Evolutionary conservation across 768 basidiomycete genomes (phyloP), one percentile per base, ranked within the genome.

Genomic region (Xerocomus brunneocitrinus): DNA sequence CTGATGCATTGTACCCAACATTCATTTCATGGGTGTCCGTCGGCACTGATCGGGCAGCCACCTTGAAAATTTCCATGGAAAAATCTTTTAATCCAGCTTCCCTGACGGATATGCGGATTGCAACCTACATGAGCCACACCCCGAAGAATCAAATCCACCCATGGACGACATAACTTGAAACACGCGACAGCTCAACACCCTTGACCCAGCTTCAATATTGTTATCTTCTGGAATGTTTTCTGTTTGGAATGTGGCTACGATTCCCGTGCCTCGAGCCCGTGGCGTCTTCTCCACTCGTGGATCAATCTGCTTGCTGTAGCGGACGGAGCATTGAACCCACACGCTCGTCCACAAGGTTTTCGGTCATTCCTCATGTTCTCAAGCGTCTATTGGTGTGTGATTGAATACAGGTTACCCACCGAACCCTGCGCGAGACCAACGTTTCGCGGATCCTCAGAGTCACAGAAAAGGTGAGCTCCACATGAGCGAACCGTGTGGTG

Each of bases 1-100:
- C 43, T 9, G 36, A 50, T 24, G 42, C 43, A 53, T 52, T 39
- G 27, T 10, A 22, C 41, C 13, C 19, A 19, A 1, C 13, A 6
- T 8, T 3, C n/a, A n/a, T n/a, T n/a, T n/a, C 80, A 12, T 86
- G 82, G 81, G 75, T 80, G 4, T 77, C 79, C 24, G 79, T 78
- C 39, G 83, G 84, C 31, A 75, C 85, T n/a, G n/a, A 52, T 85
- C 85, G 34, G 85, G 82, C 2, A 83, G 82, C 4, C 86, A 87
- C 61, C 79, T 86, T 79, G 87, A 56, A 80, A 79, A 25, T 89
- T 90, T 67, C 85, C 88, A 0, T 85, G 83, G 83, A 76, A 74
- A 59, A 90, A 7, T 22, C 19, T 1, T 14, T 12, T 42, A 8
- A 42, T 25, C 24, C 85, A 87, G 64, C 46, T 83, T 30, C 60